These are phyloP conservation scores for Euphorbia schlechtendalii DNA, from an alignment of 441 rosid genomes.

Conservation along the genomic window DNA sequence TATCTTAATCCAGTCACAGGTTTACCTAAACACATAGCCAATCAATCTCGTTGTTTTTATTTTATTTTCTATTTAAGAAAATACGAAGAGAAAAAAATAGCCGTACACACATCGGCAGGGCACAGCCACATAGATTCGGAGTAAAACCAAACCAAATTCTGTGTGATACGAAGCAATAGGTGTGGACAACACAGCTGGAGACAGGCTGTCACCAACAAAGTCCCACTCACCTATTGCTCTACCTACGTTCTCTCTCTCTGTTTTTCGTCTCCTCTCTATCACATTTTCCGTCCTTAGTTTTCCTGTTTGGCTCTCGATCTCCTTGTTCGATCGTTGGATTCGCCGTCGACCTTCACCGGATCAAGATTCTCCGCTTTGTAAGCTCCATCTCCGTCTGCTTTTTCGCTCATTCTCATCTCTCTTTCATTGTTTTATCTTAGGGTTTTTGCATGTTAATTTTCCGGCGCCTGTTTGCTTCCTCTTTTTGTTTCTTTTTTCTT, in stretches of 20 bases:
- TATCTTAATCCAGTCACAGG: not conserved
- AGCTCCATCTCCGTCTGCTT: conserved; percentile 33
- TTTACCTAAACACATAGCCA: conserved; percentile 1
- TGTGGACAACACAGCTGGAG: conserved; percentile 81
- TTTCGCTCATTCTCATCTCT: conserved; percentile 16
- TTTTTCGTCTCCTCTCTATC: not conserved
- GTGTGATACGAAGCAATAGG: conserved; percentile 30
- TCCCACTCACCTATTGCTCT: conserved; percentile 59
- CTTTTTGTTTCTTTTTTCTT: no score
- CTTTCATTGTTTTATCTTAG: not conserved
- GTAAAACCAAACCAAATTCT: conserved; percentile 13
- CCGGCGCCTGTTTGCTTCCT: conserved; percentile 1
- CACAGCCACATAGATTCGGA: conserved; percentile 34
- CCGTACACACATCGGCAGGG: conserved; percentile 43
- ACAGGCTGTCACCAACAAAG: conserved; percentile 99
- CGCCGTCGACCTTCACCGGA: conserved; percentile 30
- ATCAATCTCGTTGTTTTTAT: not conserved
- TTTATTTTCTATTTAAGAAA: not conserved
- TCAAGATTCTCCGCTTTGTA: conserved; percentile 55
- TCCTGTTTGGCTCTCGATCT: conserved; percentile 29
- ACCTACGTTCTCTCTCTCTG: conserved; percentile 29
- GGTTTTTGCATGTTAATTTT: conserved; percentile 7
- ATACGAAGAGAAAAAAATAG: conserved; percentile 19
- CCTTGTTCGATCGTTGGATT: conserved; percentile 21
- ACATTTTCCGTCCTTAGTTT: conserved; percentile 10